These are phyloP conservation scores for Manihot esculenta DNA, from an alignment of 441 rosid species.

Conservation along the genomic window DNA sequence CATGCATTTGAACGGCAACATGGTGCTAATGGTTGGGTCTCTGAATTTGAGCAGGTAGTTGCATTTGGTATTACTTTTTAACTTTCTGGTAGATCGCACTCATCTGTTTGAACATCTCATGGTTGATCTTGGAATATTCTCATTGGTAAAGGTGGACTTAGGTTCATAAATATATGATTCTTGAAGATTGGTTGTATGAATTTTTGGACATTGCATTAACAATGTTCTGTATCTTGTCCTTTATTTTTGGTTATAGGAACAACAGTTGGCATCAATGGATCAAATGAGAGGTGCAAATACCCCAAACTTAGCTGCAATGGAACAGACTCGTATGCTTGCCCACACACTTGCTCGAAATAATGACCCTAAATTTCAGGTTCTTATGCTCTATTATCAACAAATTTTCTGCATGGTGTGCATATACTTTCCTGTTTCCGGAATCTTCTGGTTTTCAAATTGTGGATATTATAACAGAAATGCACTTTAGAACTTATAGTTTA, in stretches of 20 bases:
- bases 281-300: slow-evolving; percentile 61
- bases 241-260: slow-evolving; percentile 48
- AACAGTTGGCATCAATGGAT: slow-evolving; percentile 58
- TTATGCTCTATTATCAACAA: slow-evolving; percentile 15
- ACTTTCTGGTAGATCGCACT: background rate
- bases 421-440: slow-evolving; percentile 17
- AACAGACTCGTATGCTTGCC: slow-evolving; percentile 97
- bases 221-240: background rate
- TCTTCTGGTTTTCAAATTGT: background rate
- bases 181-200: background rate
- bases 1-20: slow-evolving; percentile 83
- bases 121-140: slow-evolving; percentile 8
- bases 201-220: background rate
- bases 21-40: slow-evolving; percentile 90
- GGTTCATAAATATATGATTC: background rate
- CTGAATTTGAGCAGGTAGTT: slow-evolving; percentile 88
- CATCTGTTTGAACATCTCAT: slow-evolving; percentile 2
- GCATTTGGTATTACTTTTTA: background rate
- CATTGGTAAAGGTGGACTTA: background rate
- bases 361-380: slow-evolving; percentile 97
- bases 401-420: slow-evolving; percentile 11
- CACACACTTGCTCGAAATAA: slow-evolving; percentile 83
- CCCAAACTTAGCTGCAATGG: slow-evolving; percentile 79
- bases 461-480: background rate
- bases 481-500: background rate